Conservation (phyloP, 108 stramenopile species). For the Cyclotella cryptica region DNA sequence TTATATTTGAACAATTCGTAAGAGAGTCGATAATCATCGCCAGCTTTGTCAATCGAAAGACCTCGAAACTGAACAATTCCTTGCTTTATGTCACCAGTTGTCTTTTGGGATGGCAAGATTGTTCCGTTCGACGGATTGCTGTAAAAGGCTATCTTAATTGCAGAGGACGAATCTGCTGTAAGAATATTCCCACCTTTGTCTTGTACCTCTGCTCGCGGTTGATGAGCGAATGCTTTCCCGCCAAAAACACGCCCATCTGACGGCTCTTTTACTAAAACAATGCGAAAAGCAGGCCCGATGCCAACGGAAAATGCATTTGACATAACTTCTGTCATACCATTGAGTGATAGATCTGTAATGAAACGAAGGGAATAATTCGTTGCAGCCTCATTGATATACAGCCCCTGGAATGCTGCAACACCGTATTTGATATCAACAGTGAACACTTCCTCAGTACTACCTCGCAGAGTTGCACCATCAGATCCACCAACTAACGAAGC, state of each 20-base stretch:
- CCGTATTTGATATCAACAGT: slow-evolving; percentile 26
- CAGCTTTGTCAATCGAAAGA: slow-evolving; percentile 51
- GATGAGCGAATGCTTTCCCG: slow-evolving; percentile 49
- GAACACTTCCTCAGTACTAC: slow-evolving; percentile 20
- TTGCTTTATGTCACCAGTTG: slow-evolving; percentile 29
- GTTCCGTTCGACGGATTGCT: slow-evolving; percentile 47
- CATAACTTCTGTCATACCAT: slow-evolving; percentile 25
- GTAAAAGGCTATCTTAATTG: slow-evolving; percentile 37
- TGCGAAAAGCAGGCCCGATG: slow-evolving; percentile 26
- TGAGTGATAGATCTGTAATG: slow-evolving; percentile 39
- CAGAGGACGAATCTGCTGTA: slow-evolving; percentile 42
- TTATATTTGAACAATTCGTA: slow-evolving; percentile 36
- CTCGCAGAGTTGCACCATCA: slow-evolving; percentile 22
- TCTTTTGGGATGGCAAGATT: slow-evolving; percentile 20
- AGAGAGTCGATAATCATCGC: slow-evolving; percentile 42
- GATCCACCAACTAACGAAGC: slow-evolving; percentile 23
- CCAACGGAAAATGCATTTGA: slow-evolving; percentile 53
- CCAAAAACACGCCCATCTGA: slow-evolving; percentile 46
- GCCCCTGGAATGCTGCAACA: slow-evolving; percentile 37
- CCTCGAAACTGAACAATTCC: slow-evolving; percentile 45
- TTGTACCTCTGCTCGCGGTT: slow-evolving; percentile 49
- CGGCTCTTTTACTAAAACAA: slow-evolving; percentile 38
- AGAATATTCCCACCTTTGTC: slow-evolving; percentile 59
- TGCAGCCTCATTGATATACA: slow-evolving; percentile 48
- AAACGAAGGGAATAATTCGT: slow-evolving; percentile 51